Percentiles rank a stretch among this genome's conserved stretches.
Evolutionary conservation across 2,329 filamentous ascomycete genomes (phyloP).

Genomic region (Pseudodiploospora longispora): DNA sequence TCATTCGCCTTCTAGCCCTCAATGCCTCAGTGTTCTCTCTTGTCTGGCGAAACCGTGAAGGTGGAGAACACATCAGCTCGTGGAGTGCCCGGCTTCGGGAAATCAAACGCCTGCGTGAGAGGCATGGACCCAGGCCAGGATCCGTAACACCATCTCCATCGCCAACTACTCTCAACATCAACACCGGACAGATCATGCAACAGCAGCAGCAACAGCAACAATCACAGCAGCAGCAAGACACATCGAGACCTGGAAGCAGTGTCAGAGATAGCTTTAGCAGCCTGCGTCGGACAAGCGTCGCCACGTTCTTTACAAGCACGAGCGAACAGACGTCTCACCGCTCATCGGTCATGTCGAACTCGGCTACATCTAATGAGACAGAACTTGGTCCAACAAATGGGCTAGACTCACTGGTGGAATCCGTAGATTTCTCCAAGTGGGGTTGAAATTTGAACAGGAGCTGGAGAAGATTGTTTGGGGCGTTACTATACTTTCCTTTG

Average conservation of each 20-base stretch:
- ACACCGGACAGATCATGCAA: slow-evolving; percentile 8
- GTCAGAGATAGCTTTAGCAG: slow-evolving; percentile 55
- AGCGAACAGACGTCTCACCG: slow-evolving; percentile 51
- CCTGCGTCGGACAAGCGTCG: slow-evolving; percentile 54
- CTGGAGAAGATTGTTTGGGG: slow-evolving; percentile 1
- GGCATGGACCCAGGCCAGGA: slow-evolving; percentile 40
- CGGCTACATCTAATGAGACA: slow-evolving; percentile 45
- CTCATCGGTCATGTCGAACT: slow-evolving; percentile 48
- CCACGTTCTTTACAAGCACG: slow-evolving; percentile 53
- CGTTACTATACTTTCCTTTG: too few species aligned
- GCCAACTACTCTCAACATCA: slow-evolving; percentile 19
- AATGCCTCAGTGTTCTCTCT: slow-evolving; percentile 90
- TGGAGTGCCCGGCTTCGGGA: slow-evolving; percentile 84
- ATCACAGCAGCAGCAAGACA: slow-evolving; percentile 16
- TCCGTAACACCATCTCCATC: slow-evolving; percentile 19
- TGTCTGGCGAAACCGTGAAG: slow-evolving; percentile 75
- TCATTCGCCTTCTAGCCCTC: slow-evolving; percentile 80
- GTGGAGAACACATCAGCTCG: slow-evolving; percentile 76
- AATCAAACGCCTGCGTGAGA: slow-evolving; percentile 74
- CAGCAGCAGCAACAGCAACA: slow-evolving; percentile 15
- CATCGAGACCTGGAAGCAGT: slow-evolving; percentile 36
- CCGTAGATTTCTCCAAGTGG: slow-evolving; percentile 33
- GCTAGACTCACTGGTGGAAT: slow-evolving; percentile 25
- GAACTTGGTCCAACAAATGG: slow-evolving; percentile 33
- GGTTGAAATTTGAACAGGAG: slow-evolving; percentile 15